Evolutionary conservation across 768 basidiomycete genomes (phyloP).

Genomic region (Pleurotus sapidus): DNA sequence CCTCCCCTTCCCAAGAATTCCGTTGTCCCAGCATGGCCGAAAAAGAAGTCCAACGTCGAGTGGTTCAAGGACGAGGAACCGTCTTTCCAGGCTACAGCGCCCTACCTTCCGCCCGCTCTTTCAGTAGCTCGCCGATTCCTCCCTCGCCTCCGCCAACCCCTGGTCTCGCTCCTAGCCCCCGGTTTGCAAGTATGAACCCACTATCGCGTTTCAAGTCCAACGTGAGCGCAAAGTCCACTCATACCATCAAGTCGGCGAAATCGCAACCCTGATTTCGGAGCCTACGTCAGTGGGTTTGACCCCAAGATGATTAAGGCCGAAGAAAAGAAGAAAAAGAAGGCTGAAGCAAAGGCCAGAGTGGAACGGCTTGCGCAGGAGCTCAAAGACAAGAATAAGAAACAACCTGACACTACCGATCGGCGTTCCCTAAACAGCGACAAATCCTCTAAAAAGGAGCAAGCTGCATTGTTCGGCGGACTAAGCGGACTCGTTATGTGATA

Average conservation of each 20-base stretch:
- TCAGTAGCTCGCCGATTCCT: background rate
- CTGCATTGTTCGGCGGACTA: slow-evolving; percentile 19
- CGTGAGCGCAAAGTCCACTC: slow-evolving; percentile 13
- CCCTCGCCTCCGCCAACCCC: slow-evolving; percentile 1
- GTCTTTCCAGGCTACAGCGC: background rate
- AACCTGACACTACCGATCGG: slow-evolving; percentile 25
- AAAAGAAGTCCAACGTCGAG: slow-evolving; percentile 21
- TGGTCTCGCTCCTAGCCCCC: slow-evolving; percentile 12
- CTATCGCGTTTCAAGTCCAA: slow-evolving; percentile 22
- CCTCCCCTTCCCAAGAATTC: slow-evolving; percentile 8
- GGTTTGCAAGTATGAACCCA: slow-evolving; percentile 12
- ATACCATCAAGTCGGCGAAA: slow-evolving; percentile 6
- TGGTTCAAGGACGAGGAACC: slow-evolving; percentile 10
- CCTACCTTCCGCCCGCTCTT: background rate
- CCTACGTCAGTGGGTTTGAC: slow-evolving; percentile 20
- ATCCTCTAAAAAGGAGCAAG: slow-evolving; percentile 12
- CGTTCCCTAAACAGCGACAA: slow-evolving; percentile 22
- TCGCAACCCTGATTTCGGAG: slow-evolving; percentile 19
- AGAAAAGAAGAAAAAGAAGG: slow-evolving; percentile 39
- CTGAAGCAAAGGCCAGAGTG: slow-evolving; percentile 30
- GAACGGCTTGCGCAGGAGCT: slow-evolving; percentile 44
- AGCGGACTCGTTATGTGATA: background rate
- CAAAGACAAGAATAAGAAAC: slow-evolving; percentile 32
- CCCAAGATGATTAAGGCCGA: slow-evolving; percentile 41
- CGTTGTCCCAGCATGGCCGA: slow-evolving; percentile 21